Base-by-base conservation (phyloP, 2,329 filamentous ascomycete genomes). In the Xylaria sp. region DNA sequence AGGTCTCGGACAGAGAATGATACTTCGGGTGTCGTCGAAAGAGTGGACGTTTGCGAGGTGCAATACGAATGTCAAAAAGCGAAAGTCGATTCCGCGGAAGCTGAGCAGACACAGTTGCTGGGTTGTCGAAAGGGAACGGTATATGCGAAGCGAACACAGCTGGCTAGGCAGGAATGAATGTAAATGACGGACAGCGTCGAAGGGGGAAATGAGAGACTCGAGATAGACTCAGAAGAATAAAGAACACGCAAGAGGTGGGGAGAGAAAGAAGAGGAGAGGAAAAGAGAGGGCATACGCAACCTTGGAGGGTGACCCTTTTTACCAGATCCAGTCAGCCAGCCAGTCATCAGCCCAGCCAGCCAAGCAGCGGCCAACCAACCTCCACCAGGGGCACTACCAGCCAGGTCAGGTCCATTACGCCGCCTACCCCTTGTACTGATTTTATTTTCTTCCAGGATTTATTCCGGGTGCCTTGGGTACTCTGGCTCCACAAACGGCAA, bases 11-110 rank as follows among this genome's bases (percentile, higher is more conserved):
- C 32, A 65, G 69, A 72, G 68, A 72, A 72, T 75, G 72, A 71
- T 72, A 72, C 73, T 75, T 74, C 75, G 69, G 48, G 73, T 68
- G 74, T 70, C 69, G 76, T 75, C 75, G 70, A 78, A 76, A 59
- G 77, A 78, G 66, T 72, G 76, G 71, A 76, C 72, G 74, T 70
- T 72, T 78, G 75, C 75, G 73, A 67, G 69, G 69, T 67, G 73
- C 73, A 76, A 75, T 69, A 60, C 73, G 54, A 71, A 69, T 30
- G 67, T 70, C 42, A 76, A 74, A 69, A 74, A 78, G 77, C 77
- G 78, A 78, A 79, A 79, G 73, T 79, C 76, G 75, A 79, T 78
- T 79, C 73, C 77, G 78, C 77, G 62, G 68, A 68, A 66, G 69
- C 72, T 73, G 63, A 75, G 72, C 74, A 75, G 71, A 76, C 75